phyloP scores from a whole-genome alignment of 345 rosid species.

The Melaleuca quinquenervia region DNA sequence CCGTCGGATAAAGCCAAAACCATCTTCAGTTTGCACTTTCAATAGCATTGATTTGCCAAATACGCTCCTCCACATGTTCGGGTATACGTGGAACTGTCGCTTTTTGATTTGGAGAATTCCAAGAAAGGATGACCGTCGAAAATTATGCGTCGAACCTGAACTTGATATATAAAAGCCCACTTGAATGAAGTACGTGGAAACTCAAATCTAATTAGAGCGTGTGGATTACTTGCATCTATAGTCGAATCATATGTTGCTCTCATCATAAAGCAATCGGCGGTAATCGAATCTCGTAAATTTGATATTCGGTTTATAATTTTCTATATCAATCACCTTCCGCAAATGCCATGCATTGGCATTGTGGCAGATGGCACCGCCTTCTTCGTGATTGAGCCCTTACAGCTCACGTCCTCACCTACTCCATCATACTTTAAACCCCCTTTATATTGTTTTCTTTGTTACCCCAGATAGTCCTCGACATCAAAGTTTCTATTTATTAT shows the following conservation, averaged over 20 bases:
- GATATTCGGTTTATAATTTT: background rate
- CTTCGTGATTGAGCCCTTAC: background rate
- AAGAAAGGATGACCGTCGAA: background rate
- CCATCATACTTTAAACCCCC: background rate
- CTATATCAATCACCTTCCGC: background rate
- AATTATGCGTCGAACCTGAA: background rate
- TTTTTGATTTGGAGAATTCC: background rate
- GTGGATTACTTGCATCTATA: background rate
- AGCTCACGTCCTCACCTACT: background rate
- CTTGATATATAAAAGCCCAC: no score
- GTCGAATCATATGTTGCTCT: background rate
- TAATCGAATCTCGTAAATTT: background rate
- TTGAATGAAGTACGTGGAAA: background rate
- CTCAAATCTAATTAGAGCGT: no score
- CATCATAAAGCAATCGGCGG: fast-evolving
- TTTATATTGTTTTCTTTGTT: background rate
- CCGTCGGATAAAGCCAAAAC: background rate
- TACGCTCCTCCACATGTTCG: background rate
- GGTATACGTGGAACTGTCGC: background rate
- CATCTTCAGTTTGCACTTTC: background rate
- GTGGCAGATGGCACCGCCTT: background rate
- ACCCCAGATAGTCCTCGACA: background rate
- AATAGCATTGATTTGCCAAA: background rate
- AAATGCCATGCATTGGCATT: background rate
- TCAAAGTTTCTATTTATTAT: background rate